Percentiles rank a stretch among this genome's conserved stretches.
These are phyloP conservation scores for Quercus suber DNA, from an alignment of 306 rosid genomes.

Conservation along the genomic window DNA sequence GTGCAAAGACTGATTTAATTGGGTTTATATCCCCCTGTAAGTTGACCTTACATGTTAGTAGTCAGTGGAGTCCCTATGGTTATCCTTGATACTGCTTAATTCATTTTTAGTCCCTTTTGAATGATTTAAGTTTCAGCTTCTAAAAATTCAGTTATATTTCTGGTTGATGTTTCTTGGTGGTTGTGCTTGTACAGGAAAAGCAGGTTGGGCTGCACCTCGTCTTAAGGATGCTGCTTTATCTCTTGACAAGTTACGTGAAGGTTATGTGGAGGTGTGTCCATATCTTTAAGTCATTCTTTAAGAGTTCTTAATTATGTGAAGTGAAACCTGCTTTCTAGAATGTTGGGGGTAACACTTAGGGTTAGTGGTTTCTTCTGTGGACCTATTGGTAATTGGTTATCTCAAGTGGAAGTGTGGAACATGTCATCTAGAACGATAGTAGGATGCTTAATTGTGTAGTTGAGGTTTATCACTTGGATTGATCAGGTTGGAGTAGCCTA, in stretches of 20 bases:
- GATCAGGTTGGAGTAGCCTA: not conserved
- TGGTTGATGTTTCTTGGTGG: constrained; percentile 15
- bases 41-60: not conserved
- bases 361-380: not conserved
- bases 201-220: constrained; percentile 95
- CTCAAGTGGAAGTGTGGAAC: not conserved
- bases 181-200: constrained; percentile 53
- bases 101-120: not conserved
- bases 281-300: not conserved
- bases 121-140: constrained; percentile 9
- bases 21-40: not conserved
- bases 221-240: constrained; percentile 89
- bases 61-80: not conserved
- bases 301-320: not conserved
- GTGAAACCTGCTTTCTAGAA: not conserved
- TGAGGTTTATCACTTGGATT: not conserved
- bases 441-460: not conserved
- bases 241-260: constrained; percentile 75
- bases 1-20: not conserved
- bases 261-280: constrained; percentile 75
- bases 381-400: not conserved
- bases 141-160: constrained; percentile 5
- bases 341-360: too few relatives aligned
- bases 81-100: not conserved
- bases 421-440: constrained; percentile 12